These are phyloP conservation scores for Sergeia podlipaevii DNA, from an alignment of 208 protist genomes.

Conservation along the genomic window DNA sequence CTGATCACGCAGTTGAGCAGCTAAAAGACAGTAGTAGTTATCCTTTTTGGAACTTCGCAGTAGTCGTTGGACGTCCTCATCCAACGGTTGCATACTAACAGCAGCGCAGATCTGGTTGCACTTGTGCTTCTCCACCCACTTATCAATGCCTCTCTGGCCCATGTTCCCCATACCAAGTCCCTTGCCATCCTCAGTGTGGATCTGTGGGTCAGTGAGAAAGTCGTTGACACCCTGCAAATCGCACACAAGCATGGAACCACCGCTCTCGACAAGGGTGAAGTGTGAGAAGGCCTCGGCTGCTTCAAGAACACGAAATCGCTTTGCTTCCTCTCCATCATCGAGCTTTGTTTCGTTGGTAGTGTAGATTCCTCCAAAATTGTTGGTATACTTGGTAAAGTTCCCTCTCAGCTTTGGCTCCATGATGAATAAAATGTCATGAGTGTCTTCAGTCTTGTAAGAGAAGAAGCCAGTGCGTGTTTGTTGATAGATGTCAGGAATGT, in stretches of 20 bases:
- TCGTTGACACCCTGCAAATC: slow-evolving; percentile 53
- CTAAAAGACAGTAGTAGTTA: slow-evolving; percentile 15
- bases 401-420: slow-evolving; percentile 89
- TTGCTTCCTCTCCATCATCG: background rate
- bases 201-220: slow-evolving; percentile 61
- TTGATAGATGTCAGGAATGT: slow-evolving; percentile 48
- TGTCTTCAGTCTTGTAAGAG: slow-evolving; percentile 69
- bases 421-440: slow-evolving; percentile 65
- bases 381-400: slow-evolving; percentile 89
- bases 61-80: background rate
- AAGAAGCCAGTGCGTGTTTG: slow-evolving; percentile 57
- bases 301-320: slow-evolving; percentile 7
- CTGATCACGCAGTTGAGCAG: slow-evolving; percentile 11
- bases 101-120: slow-evolving; percentile 21
- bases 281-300: slow-evolving; percentile 66
- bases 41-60: background rate
- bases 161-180: slow-evolving; percentile 57
- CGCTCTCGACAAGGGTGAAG: slow-evolving; percentile 40
- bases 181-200: slow-evolving; percentile 41
- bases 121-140: slow-evolving; percentile 26
- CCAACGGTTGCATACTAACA: slow-evolving; percentile 4
- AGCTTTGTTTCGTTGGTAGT: slow-evolving; percentile 14
- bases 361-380: slow-evolving; percentile 81
- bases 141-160: slow-evolving; percentile 33
- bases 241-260: slow-evolving; percentile 33